Base-by-base conservation (phyloP, 306 rosid genomes). In the Cicer bijugum region DNA sequence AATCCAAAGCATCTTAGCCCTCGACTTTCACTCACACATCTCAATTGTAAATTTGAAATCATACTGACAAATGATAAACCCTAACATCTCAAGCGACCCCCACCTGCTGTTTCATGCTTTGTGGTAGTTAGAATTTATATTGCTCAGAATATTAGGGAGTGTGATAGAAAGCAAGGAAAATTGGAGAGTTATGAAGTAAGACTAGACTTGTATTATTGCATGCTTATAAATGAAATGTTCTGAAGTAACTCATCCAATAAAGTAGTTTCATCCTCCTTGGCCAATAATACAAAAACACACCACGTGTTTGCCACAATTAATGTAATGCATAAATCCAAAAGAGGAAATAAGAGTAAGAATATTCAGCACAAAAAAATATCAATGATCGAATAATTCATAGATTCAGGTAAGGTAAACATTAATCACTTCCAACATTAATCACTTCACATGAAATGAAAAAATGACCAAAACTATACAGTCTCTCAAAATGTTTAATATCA, bases 151-250 rank as follows among this genome's bases (percentile, higher is more conserved):
- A 40, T 6, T 40, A 1, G 8, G 44, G 44, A 40, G 44, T 40
- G 9, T 8, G 9, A 40, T 8, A 40, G 44, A 40, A 40, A 40
- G 7, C 9, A 40, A 40, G 44, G 44, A 40, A 40, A 7, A 6
- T 40, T 40, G 9, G 44, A 7, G 44, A 40, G 44, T 40, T 40
- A 0, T 2, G 8, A 1, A 40, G 44, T 28, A 3, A 28, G 50
- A 71, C 65, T 53, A 52, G 19, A 71, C 53, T 39, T 12, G n/a
- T 70, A 53, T 44, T 12, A 48, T 17, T 61, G 39, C 56, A 5
- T 35, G 43, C 12, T 50, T 52, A 47, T 47, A 20, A 15, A 51
- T 12, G 9, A 59, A 35, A 9, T 16, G 4, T 23, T 4, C 14
- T 17, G 4, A 12, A 47, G 42, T 61, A 74, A 48, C 48, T 12